Percentiles rank a stretch among this genome's conserved stretches.
Conservation (phyloP, 306 rosid species). For the Senna tora region DNA sequence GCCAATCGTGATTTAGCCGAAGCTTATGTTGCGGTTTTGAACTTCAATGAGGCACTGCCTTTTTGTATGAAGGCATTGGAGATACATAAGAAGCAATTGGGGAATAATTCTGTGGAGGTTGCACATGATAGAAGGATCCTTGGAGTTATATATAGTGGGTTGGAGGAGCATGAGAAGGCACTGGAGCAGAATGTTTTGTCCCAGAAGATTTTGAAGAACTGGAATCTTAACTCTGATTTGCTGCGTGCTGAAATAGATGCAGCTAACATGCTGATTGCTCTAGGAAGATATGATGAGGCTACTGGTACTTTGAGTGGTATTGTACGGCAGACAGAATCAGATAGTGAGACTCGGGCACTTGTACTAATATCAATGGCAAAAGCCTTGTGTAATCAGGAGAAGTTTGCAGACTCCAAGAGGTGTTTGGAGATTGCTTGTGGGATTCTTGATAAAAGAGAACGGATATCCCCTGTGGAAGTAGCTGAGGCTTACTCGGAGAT, state of each 20-base stretch:
- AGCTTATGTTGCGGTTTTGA: constrained; percentile 73
- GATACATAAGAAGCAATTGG: constrained; percentile 64
- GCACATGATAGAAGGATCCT: constrained; percentile 82
- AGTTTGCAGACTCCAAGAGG: constrained; percentile 63
- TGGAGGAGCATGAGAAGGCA: constrained; percentile 90
- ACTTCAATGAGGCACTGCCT: constrained; percentile 73
- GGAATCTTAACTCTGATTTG: constrained; percentile 81
- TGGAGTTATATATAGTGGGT: constrained; percentile 75
- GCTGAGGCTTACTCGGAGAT: constrained; percentile 89
- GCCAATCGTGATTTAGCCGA: constrained; percentile 77
- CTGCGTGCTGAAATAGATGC: constrained; percentile 81
- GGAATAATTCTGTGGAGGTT: constrained; percentile 84
- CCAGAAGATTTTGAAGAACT: constrained; percentile 74
- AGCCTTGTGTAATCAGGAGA: constrained; percentile 79
- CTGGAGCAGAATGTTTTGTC: constrained; percentile 83
- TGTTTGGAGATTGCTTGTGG: constrained; percentile 81
- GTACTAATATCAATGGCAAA: constrained; percentile 87
- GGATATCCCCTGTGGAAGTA: constrained; percentile 61
- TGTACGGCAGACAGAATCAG: constrained; percentile 65
- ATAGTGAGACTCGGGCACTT: constrained; percentile 74
- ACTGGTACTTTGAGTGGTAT: constrained; percentile 69
- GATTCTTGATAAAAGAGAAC: constrained; percentile 79
- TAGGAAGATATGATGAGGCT: constrained; percentile 81
- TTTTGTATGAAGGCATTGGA: constrained; percentile 84
- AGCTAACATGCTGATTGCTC: constrained; percentile 88